Evolutionary conservation across 352 stramenopile species (phyloP).

Genomic region (Pythium volutum): DNA sequence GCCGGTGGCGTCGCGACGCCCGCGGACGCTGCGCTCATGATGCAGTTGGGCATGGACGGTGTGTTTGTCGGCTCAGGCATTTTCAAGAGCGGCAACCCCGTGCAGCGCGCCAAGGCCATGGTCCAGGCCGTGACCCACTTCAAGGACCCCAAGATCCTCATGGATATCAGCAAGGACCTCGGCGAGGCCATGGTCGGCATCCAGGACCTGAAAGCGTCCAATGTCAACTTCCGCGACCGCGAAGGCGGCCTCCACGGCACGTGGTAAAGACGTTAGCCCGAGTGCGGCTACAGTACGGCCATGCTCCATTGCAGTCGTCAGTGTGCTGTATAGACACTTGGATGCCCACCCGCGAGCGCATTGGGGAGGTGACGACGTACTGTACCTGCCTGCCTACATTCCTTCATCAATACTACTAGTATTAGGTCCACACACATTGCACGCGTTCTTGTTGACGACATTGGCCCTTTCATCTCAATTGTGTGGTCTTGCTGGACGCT

Average conservation of each 20-base stretch:
- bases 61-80: conserved; percentile 98
- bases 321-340: no score
- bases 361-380: no score
- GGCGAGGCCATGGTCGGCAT: conserved; percentile 98
- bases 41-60: conserved; percentile 98
- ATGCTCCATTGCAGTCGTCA: background rate
- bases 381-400: no score
- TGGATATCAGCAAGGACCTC: conserved; percentile 94
- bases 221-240: conserved; percentile 97
- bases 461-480: no score
- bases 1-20: conserved; percentile 97
- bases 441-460: no score
- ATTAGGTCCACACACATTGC: no score
- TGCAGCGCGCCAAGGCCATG: conserved; percentile 94
- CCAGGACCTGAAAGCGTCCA: conserved; percentile 93
- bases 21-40: conserved; percentile 97
- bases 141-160: conserved; percentile 96
- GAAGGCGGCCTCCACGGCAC: conserved; percentile 86
- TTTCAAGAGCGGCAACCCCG: conserved; percentile 96
- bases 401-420: no score
- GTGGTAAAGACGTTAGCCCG: conserved; percentile 39
- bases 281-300: no score
- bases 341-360: no score
- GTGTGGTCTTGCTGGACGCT: no score
- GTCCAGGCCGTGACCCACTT: conserved; percentile 97